Evolutionary conservation across 2,329 filamentous ascomycete genomes (phyloP).

Genomic region (Colletotrichum abscissum): DNA sequence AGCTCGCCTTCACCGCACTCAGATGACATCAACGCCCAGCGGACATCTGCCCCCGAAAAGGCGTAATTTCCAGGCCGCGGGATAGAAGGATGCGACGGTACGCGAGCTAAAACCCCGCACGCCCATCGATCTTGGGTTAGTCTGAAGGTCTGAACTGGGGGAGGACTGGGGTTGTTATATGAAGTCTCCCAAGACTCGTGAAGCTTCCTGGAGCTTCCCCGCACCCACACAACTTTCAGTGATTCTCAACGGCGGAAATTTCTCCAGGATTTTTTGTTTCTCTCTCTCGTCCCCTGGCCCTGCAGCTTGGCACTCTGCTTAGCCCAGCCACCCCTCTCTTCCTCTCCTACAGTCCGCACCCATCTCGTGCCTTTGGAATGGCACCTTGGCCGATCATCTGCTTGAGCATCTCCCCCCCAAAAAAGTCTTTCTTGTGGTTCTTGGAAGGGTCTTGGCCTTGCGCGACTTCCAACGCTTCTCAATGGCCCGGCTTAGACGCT

Average conservation of each 20-base stretch:
- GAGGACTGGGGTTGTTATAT: constrained; percentile 11
- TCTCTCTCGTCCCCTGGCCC: not conserved
- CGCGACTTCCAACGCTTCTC: constrained; percentile 13
- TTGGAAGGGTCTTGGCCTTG: constrained; percentile 17
- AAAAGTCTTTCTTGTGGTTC: not conserved
- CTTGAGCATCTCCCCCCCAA: not conserved
- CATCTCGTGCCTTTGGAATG: not conserved
- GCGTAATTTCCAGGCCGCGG: constrained; percentile 22
- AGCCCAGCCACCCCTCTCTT: constrained; percentile 13
- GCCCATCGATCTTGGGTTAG: constrained; percentile 7
- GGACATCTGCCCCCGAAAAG: not conserved
- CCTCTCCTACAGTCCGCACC: not conserved
- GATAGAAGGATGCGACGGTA: constrained; percentile 29
- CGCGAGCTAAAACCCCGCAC: constrained; percentile 33
- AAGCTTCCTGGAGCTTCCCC: constrained; percentile 17
- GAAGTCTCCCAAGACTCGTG: constrained; percentile 2
- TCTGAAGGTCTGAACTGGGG: not conserved
- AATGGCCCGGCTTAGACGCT: constrained; percentile 27
- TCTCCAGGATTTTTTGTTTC: constrained; percentile 7
- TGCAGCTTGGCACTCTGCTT: constrained; percentile 14
- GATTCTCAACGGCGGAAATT: constrained; percentile 5
- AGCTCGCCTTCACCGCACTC: constrained; percentile 12
- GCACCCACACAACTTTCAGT: not conserved
- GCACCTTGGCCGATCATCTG: constrained; percentile 1
- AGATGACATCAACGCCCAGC: constrained; percentile 25